Base-by-base conservation (phyloP, 257 asterid genomes). In the Capsicum rhomboideum region DNA sequence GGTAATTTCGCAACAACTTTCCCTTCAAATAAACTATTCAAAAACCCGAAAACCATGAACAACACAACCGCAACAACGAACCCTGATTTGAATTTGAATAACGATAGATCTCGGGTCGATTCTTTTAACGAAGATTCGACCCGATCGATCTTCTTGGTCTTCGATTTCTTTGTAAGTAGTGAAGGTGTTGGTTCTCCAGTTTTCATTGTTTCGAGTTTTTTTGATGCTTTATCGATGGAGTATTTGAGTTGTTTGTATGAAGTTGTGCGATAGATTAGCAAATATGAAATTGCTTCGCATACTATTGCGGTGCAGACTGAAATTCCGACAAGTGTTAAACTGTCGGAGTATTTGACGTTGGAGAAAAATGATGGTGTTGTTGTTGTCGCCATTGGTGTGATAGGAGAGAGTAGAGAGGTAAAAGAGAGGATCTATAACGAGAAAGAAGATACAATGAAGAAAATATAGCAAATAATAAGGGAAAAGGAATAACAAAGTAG, bases 231-330 rank as follows among this genome's bases (percentile, higher is more conserved):
- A 88, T 97, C 98, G 90, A 97, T 93, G 9, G 96, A 46, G 84
- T 98, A 97, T 89, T 94, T 96, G 82, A 97, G 98, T 78, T 98
- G 91, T 86, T 93, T 95, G 95, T 95, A 97, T 40, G 97, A 92
- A 68, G 91, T 82, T 4, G 99, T 95, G 40, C 99, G 98, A 92
- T 97, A 97, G 95, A 94, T 97, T 69, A 97, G 87, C 1, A 97
- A 87, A 97, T 97, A 97, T 6, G 99, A 97, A 84, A 97, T 95
- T 82, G 93, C 96, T 86, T 97, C 99, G 87, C 98, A 97, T 50
- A 95, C 85, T 12, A 95, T 71, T 66, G 98, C 98, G 64, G 98
- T 97, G 89, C 94, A 88, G 82, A 93, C 49, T 5, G 99, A 97
- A 64, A 93, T 92, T 14, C 80, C 80, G 20, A 74, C 59, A 6